These are phyloP conservation scores for Trichoderma orchidacearum DNA, from an alignment of 495 filamentous ascomycete genomes.

Conservation along the genomic window DNA sequence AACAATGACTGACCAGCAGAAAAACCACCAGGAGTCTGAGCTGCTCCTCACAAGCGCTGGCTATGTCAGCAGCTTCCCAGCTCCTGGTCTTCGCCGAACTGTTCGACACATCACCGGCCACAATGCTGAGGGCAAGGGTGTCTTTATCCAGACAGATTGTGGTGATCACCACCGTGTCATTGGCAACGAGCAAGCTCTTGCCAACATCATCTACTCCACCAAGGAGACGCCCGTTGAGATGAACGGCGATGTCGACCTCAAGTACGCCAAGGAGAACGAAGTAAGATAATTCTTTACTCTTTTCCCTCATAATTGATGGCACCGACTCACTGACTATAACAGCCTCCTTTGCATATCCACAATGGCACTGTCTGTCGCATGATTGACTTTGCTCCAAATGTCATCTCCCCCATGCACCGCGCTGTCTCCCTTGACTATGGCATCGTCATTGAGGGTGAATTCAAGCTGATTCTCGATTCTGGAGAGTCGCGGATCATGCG, in stretches of 20 bases:
- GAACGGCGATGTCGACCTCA: constrained; percentile 23
- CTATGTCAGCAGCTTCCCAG: constrained; percentile 5
- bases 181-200: constrained; percentile 7
- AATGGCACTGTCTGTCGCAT: constrained; percentile 31
- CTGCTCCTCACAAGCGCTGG: not conserved
- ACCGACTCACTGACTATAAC: not conserved
- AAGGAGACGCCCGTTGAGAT: constrained; percentile 31
- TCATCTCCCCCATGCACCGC: constrained; percentile 39
- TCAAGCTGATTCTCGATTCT: constrained; percentile 40
- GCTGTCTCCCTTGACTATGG: constrained; percentile 55
- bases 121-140: constrained; percentile 18
- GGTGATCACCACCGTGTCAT: constrained; percentile 9
- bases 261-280: constrained; percentile 11
- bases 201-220: constrained; percentile 33
- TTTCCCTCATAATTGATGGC: not conserved
- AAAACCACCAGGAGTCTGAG: not conserved
- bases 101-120: constrained; percentile 24
- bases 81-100: constrained; percentile 5
- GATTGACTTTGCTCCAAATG: constrained; percentile 35
- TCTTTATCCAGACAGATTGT: constrained; percentile 11
- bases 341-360: not conserved
- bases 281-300: not conserved
- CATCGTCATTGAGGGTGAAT: constrained; percentile 47
- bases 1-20: not conserved
- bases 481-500: constrained; percentile 37